Conservation (phyloP, 345 rosid genomes). For the Euclidium syriacum region DNA sequence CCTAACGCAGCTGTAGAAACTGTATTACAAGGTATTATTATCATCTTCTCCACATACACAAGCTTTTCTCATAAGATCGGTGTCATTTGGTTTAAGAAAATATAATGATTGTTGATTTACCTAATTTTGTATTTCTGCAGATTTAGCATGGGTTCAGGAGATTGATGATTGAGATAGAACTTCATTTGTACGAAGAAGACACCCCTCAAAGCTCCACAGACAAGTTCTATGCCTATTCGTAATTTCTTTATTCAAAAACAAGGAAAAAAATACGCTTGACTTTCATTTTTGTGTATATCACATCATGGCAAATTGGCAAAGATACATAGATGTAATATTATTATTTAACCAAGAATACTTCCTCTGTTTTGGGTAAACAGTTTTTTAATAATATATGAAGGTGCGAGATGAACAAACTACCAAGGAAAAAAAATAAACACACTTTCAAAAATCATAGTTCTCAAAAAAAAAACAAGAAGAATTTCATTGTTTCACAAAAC, state of each 20-base stretch:
- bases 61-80: neutral
- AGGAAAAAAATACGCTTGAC: neutral
- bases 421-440: neutral
- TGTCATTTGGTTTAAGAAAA: neutral
- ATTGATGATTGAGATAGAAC: conserved; percentile 54
- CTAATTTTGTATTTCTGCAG: conserved; percentile 36
- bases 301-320: conserved; percentile 1
- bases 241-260: conserved; percentile 7
- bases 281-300: conserved; percentile 33
- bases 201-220: neutral
- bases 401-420: neutral
- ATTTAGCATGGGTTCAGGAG: conserved; percentile 94
- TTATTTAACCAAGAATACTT: conserved; percentile 21
- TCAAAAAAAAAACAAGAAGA: neutral
- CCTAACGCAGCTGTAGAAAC: conserved; percentile 91
- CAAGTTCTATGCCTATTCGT: conserved; percentile 16
- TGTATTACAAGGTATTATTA: conserved; percentile 76
- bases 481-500: conserved; percentile 6
- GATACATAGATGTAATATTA: conserved; percentile 24
- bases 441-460: neutral
- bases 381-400: neutral
- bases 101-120: neutral
- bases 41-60: neutral
- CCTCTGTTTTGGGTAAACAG: neutral
- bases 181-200: conserved; percentile 12